These are phyloP conservation scores for Cymodocea nodosa DNA, from an alignment of 116 monocot genomes.

Conservation along the genomic window DNA sequence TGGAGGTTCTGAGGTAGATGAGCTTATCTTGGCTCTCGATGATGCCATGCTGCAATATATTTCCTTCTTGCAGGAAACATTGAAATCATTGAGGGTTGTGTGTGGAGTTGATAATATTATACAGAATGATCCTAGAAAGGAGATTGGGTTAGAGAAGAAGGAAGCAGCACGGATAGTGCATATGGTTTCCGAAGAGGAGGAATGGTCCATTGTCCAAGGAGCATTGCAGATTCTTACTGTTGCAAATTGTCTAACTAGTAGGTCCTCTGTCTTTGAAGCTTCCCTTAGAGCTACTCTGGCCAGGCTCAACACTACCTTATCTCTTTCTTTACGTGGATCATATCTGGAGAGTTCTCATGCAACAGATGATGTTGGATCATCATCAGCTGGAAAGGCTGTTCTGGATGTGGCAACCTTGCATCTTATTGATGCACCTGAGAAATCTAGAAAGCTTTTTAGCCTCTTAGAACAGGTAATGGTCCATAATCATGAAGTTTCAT, in stretches of 20 bases:
- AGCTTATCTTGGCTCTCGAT: conserved; percentile 74
- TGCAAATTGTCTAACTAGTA: conserved; percentile 78
- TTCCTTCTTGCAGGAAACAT: conserved; percentile 76
- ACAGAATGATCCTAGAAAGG: conserved; percentile 45
- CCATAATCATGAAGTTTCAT: neutral
- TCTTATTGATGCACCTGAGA: conserved; percentile 69
- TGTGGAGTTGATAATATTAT: conserved; percentile 59
- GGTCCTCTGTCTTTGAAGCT: conserved; percentile 95
- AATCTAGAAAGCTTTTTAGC: conserved; percentile 77
- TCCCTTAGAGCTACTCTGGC: conserved; percentile 85
- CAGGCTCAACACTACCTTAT: conserved; percentile 72
- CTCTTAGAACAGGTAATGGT: conserved; percentile 78
- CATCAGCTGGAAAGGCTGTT: conserved; percentile 41
- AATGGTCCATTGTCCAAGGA: conserved; percentile 98
- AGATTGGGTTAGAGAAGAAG: conserved; percentile 36
- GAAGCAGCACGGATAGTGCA: conserved; percentile 53
- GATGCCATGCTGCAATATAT: conserved; percentile 79
- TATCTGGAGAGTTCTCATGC: conserved; percentile 32
- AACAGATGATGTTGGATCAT: conserved; percentile 23
- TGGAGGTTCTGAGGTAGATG: conserved; percentile 89
- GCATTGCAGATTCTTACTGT: conserved; percentile 97
- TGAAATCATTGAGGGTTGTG: conserved; percentile 74
- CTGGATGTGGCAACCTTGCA: conserved; percentile 73
- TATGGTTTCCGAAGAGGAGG: conserved; percentile 93
- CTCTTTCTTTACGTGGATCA: conserved; percentile 44